Evolutionary conservation across 192 early-diverging fungal genomes (phyloP).

Genomic region (Fimicolochytrium jonesii): DNA sequence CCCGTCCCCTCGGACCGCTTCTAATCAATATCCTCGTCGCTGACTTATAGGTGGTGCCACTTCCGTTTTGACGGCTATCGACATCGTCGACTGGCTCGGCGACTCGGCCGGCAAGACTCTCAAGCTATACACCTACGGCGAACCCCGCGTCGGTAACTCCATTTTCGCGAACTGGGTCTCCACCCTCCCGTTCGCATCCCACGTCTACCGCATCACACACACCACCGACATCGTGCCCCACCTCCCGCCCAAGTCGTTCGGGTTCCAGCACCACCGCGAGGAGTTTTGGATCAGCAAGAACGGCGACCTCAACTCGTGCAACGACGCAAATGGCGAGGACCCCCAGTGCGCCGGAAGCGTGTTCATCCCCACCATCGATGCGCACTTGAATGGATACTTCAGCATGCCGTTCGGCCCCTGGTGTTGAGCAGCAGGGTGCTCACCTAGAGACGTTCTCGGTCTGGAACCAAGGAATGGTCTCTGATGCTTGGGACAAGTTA

Average conservation of each 20-base stretch:
- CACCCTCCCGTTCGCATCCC: constrained; percentile 8
- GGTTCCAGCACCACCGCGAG: constrained; percentile 18
- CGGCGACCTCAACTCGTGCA: constrained; percentile 19
- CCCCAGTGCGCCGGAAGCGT: constrained; percentile 4
- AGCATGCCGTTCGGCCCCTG: constrained; percentile 12
- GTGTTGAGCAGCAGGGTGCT: background rate
- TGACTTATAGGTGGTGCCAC: constrained; percentile 23
- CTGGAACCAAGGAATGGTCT: too few species aligned
- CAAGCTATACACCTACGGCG: constrained; percentile 31
- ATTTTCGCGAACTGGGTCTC: constrained; percentile 23
- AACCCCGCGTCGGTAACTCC: constrained; percentile 38
- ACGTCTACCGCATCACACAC: constrained; percentile 19
- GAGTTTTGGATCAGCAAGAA: constrained; percentile 25
- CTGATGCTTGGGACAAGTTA: too few species aligned
- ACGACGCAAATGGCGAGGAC: constrained; percentile 15
- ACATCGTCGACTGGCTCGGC: constrained; percentile 16
- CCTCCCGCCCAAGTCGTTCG: constrained; percentile 14
- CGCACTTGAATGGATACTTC: constrained; percentile 19
- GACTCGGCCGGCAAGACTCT: constrained; percentile 2
- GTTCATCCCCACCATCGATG: constrained; percentile 5
- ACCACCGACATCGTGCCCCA: constrained; percentile 28
- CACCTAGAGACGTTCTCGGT: background rate
- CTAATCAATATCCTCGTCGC: background rate
- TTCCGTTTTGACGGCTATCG: constrained; percentile 25
- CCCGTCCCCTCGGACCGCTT: background rate